A percentile compares a stretch with the other conserved stretches of the same genome.
Evolutionary conservation across 441 rosid genomes (phyloP).

Genomic region (Biscutella laevigata): DNA sequence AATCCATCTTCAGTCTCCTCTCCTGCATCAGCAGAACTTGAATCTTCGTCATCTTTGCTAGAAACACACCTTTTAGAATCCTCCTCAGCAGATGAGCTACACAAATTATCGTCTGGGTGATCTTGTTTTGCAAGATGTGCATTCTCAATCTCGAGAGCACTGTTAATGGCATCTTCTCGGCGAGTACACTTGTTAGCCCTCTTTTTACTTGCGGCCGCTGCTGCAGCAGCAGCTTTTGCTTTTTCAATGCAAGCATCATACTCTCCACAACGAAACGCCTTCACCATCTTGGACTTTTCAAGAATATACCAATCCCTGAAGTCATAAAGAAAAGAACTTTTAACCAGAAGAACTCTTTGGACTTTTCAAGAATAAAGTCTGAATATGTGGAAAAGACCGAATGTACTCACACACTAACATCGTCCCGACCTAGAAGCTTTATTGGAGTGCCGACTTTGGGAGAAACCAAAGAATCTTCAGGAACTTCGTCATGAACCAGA

Average conservation of each 20-base stretch:
- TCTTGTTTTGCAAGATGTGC: constrained; percentile 58
- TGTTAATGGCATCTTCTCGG: constrained; percentile 88
- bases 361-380: no score
- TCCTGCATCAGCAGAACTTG: constrained; percentile 23
- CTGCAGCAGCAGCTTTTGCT: constrained; percentile 73
- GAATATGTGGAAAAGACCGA: constrained; percentile 6
- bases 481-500: constrained; percentile 58
- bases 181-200: constrained; percentile 80
- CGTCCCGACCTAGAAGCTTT: constrained; percentile 90
- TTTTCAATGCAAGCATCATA: constrained; percentile 73
- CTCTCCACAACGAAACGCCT: constrained; percentile 98
- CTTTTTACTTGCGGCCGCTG: constrained; percentile 37
- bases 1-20: constrained; percentile 35
- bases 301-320: constrained; percentile 93
- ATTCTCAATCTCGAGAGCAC: constrained; percentile 85
- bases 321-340: constrained; percentile 18
- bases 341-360: no score
- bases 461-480: constrained; percentile 64
- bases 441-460: constrained; percentile 89
- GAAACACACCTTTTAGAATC: constrained; percentile 44
- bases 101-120: constrained; percentile 28
- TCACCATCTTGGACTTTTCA: constrained; percentile 86
- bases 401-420: constrained; percentile 78
- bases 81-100: constrained; percentile 35
- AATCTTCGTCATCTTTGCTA: constrained; percentile 40